Percentiles rank a stretch among this genome's conserved stretches.
phyloP scores from a whole-genome alignment of 2,329 filamentous ascomycete species.

The Periconia macrospinosa region DNA sequence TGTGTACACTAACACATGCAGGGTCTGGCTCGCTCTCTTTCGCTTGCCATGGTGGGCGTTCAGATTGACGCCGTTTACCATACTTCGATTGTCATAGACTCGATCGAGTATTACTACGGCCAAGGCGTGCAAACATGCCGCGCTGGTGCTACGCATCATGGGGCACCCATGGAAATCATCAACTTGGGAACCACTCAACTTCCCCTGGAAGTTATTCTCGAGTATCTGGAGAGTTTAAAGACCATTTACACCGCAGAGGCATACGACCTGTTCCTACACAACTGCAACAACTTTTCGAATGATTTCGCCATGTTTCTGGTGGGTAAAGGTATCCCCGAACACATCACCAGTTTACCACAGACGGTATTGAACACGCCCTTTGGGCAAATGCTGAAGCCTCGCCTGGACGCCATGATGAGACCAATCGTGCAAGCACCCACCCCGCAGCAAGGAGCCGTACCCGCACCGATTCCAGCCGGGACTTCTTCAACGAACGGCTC shows the following conservation, averaged over 20 bases:
- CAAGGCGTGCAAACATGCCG: constrained; percentile 79
- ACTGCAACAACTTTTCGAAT: constrained; percentile 98
- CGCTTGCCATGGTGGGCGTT: constrained; percentile 61
- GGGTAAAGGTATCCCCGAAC: constrained; percentile 82
- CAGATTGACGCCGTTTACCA: constrained; percentile 94
- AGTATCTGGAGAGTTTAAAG: constrained; percentile 84
- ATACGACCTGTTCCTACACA: constrained; percentile 87
- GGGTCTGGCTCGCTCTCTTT: constrained; percentile 60
- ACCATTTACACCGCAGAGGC: constrained; percentile 79
- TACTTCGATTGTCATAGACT: constrained; percentile 81
- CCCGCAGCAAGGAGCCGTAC: constrained; percentile 22
- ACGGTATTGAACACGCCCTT: constrained; percentile 84
- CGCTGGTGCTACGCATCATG: constrained; percentile 85
- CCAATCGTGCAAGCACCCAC: constrained; percentile 63
- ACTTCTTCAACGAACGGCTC: constrained; percentile 10
- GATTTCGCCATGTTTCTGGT: constrained; percentile 88
- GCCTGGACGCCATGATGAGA: constrained; percentile 67
- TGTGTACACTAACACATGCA: constrained; percentile 25
- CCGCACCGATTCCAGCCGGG: constrained; percentile 3
- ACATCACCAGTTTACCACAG: constrained; percentile 83
- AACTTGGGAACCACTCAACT: constrained; percentile 76
- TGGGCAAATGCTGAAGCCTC: constrained; percentile 82
- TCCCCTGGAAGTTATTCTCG: constrained; percentile 77
- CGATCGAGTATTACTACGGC: constrained; percentile 90
- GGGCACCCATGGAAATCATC: constrained; percentile 75